Evolutionary conservation across 495 filamentous ascomycete species (phyloP).

Genomic region (Tuber magnatum): DNA sequence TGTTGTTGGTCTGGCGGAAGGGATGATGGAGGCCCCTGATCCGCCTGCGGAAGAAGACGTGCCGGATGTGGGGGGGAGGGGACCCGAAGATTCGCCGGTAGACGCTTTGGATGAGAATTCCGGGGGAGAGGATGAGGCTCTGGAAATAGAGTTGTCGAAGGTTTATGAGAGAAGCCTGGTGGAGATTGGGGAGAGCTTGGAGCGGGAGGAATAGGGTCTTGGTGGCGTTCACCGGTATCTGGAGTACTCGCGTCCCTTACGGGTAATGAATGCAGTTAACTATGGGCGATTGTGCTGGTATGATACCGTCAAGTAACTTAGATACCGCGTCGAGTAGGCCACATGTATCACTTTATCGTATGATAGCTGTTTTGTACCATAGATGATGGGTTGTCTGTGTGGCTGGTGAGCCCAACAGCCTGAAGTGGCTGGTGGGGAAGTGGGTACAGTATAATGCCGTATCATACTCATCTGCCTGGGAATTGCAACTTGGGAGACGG

Average conservation of each 20-base stretch:
- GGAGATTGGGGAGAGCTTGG: conserved; percentile 24
- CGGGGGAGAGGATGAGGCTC: conserved; percentile 14
- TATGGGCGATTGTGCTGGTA: not conserved
- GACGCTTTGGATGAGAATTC: conserved; percentile 7
- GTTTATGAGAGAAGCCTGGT: conserved; percentile 31
- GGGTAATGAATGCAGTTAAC: not conserved
- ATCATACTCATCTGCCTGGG: not conserved
- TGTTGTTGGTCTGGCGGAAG: conserved; percentile 25
- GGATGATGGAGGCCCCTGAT: conserved; percentile 3
- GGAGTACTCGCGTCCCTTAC: not conserved
- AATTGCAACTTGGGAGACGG: not conserved
- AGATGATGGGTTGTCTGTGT: not conserved
- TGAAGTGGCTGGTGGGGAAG: not conserved
- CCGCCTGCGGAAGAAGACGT: conserved; percentile 7
- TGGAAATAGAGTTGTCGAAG: conserved; percentile 36
- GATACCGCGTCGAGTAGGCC: not conserved
- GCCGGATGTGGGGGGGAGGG: not conserved
- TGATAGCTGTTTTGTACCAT: no score
- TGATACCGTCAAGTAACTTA: not conserved
- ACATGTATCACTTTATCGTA: not conserved
- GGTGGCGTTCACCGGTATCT: not conserved
- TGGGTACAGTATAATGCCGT: no score
- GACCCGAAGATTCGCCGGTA: not conserved
- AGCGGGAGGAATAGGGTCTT: conserved; percentile 4
- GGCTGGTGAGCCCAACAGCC: not conserved